These are phyloP conservation scores for Sclerotiophoma versabilis DNA, from an alignment of 2,329 filamentous ascomycete genomes.

Conservation along the genomic window DNA sequence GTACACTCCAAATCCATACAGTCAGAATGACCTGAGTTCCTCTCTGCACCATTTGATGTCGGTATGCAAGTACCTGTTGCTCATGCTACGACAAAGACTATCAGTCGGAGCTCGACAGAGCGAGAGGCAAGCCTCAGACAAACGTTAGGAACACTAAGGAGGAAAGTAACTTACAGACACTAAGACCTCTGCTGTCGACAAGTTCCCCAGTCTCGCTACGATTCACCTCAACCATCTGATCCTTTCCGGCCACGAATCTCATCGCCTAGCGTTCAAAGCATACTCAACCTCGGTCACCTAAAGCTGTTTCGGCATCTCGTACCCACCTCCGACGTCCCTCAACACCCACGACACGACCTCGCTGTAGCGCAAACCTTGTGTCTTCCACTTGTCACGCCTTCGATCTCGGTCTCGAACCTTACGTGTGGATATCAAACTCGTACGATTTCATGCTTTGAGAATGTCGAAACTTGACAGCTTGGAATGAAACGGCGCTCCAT, in stretches of 20 bases:
- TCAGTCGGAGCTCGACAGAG: no score
- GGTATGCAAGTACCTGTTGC: no score
- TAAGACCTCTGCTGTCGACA: no score
- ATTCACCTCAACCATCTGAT: background rate
- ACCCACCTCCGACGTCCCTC: background rate
- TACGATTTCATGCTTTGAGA: constrained; percentile 20
- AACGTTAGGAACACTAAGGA: no score
- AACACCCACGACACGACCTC: background rate
- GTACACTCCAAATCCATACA: no score
- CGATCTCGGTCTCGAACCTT: constrained; percentile 5
- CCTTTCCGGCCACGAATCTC: background rate
- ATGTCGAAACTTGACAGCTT: constrained; percentile 1
- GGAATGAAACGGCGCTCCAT: constrained; percentile 5
- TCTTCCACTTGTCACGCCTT: constrained; percentile 1
- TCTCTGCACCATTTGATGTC: no score
- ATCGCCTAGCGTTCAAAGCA: background rate
- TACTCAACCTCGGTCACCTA: background rate
- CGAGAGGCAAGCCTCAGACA: no score
- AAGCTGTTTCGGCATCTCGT: background rate
- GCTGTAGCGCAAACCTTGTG: constrained; percentile 7
- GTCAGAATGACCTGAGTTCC: no score
- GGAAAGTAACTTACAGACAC: no score
- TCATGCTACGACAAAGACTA: no score
- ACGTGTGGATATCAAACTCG: constrained; percentile 5
- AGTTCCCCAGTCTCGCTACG: no score